phyloP scores from a whole-genome alignment of 2,329 filamentous ascomycete genomes.

The Didymella sp. region DNA sequence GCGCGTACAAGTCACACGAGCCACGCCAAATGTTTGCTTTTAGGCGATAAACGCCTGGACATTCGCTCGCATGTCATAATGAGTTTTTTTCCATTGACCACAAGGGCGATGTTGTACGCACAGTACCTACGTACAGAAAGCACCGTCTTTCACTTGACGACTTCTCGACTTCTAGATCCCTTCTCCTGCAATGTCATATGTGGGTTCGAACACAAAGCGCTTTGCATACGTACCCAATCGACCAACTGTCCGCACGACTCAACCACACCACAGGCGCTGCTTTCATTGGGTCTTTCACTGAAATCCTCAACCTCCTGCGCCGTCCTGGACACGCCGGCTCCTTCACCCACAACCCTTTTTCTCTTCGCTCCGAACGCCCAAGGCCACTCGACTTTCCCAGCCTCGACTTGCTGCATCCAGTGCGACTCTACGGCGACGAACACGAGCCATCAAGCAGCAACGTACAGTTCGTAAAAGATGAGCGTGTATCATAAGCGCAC shows the following conservation, averaged over 20 bases:
- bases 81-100: not conserved
- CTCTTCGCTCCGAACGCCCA: not conserved
- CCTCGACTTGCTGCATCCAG: not conserved
- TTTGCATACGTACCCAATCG: not conserved
- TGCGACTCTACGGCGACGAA: not conserved
- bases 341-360: not conserved
- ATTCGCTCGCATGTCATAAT: not conserved
- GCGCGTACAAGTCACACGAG: not conserved
- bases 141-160: not conserved
- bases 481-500: not conserved
- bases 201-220: not conserved
- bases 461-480: not conserved
- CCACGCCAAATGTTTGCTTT: not conserved
- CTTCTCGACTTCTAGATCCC: not conserved
- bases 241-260: too few relatives aligned
- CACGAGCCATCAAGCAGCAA: not conserved
- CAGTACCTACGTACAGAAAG: not conserved
- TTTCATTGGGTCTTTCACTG: not conserved
- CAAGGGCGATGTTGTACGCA: not conserved
- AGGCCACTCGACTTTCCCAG: not conserved
- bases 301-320: not conserved
- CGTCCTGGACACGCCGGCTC: not conserved
- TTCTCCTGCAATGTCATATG: not conserved
- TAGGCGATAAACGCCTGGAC: not conserved
- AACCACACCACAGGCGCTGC: not conserved